These are phyloP conservation scores for Penicillium sclerotiorum DNA, from an alignment of 2,329 filamentous ascomycete genomes.

Conservation along the genomic window DNA sequence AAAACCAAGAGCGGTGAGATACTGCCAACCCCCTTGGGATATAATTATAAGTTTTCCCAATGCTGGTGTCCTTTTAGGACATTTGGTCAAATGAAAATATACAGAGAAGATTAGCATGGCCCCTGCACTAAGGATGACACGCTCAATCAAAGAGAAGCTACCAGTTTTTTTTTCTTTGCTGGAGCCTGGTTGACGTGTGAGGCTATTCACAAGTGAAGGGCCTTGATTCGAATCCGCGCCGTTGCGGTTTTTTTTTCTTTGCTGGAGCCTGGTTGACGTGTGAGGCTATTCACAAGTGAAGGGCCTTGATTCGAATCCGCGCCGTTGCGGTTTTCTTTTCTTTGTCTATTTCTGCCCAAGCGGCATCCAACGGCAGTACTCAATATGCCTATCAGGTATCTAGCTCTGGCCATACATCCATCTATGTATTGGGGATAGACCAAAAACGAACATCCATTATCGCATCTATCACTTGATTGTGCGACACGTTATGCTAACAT, in stretches of 20 bases:
- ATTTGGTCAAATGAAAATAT: constrained; percentile 68
- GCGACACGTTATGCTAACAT: too few species aligned
- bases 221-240: neutral
- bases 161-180: constrained; percentile 60
- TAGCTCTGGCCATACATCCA: too few species aligned
- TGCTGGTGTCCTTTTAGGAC: constrained; percentile 43
- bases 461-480: too few species aligned
- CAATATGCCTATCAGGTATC: too few species aligned
- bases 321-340: neutral
- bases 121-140: constrained; percentile 93
- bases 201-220: neutral
- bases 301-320: neutral
- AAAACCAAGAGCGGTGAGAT: neutral
- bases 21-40: neutral
- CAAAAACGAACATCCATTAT: too few species aligned
- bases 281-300: neutral
- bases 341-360: too few species aligned
- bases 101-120: constrained; percentile 83
- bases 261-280: constrained; percentile 6
- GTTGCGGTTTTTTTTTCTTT: neutral
- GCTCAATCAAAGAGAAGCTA: constrained; percentile 79
- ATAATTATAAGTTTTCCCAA: neutral
- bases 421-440: too few species aligned
- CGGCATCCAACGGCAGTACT: too few species aligned
- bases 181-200: constrained; percentile 7